Base-by-base conservation (phyloP, 148 eudicot species). In the Persicaria tinctoria region DNA sequence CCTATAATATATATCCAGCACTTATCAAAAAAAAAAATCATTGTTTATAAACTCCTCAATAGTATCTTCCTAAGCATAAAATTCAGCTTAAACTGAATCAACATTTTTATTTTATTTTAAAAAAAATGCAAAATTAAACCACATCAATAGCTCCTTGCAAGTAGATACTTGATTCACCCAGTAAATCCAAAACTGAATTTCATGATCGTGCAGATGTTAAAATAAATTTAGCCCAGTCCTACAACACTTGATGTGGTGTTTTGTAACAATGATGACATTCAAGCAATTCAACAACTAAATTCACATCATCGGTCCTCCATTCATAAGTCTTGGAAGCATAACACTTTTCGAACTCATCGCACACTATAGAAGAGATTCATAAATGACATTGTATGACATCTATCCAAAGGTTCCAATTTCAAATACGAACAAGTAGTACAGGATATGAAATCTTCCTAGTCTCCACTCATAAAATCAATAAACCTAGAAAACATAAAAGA, bases 51-150 rank as follows among this genome's bases (percentile, higher is more conserved):
- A 83, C 8, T 90, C 96, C 50, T 89, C 97, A 74, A 90, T 80
- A 56, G 81, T 90, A 71, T 89, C 96, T 83, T 95, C 97, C 98
- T 92, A 78, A 66, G 70, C 53, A 79, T 14, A 47, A 23, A 70
- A 71, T 41, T 6, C 70, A 66, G 47, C 18, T 41, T 44, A 66
- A 41, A 44, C 18, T 66, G 47, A 41, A 38, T 44, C 1, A 5
- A 8, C 70, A 66, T 13, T 5, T 20, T 53, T 9, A 54, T 41
- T 3, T 13, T 38, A 74, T 5, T 23, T 20, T 0, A 32, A 18
- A 41, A 16, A 6, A 74, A 8, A 3, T 5, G 32, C 48, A 53
- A 14, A 16, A 66, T 38, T 2, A 41, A 41, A 64, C 74, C 45
- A 72, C 5, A 50, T 23, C 44, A 73, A 59, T 6, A 73, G 0